Conservation (phyloP, 495 filamentous ascomycete genomes). For the Staphylotrichum tortipilum region DNA sequence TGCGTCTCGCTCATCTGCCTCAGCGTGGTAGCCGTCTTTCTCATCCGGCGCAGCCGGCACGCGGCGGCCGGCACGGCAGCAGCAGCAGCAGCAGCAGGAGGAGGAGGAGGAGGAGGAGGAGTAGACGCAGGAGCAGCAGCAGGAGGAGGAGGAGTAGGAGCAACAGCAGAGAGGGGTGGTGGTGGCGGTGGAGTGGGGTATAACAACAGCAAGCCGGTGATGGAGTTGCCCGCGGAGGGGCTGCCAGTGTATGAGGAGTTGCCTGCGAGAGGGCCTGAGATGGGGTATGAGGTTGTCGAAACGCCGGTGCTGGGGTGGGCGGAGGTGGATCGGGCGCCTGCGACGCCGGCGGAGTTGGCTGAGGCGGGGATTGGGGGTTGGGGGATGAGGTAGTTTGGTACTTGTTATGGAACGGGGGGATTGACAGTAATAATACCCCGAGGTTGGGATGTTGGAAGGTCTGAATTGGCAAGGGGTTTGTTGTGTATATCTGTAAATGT, state of each 20-base stretch:
- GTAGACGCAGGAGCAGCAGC: background rate
- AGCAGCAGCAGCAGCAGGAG: background rate
- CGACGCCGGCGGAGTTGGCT: background rate
- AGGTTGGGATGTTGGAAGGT: no score
- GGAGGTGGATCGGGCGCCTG: background rate
- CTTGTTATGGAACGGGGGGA: no score
- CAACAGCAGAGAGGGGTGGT: no score
- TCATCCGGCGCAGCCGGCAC: background rate
- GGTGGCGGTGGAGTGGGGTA: background rate
- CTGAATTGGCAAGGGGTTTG: no score
- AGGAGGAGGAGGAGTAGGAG: background rate
- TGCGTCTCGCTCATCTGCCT: conserved; percentile 1
- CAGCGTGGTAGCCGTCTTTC: background rate
- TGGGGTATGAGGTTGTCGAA: background rate
- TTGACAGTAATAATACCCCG: no score
- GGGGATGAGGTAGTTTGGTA: no score
- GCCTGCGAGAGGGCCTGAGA: background rate
- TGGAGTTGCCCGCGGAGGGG: no score
- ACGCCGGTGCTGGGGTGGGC: background rate
- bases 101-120: no score
- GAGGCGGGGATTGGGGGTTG: background rate
- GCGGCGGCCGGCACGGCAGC: background rate
- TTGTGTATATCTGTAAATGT: no score
- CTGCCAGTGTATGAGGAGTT: no score
- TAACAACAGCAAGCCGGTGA: no score